These are phyloP conservation scores for Chytriomyces hyalinus DNA, from an alignment of 192 early-diverging fungal species.

Conservation along the genomic window DNA sequence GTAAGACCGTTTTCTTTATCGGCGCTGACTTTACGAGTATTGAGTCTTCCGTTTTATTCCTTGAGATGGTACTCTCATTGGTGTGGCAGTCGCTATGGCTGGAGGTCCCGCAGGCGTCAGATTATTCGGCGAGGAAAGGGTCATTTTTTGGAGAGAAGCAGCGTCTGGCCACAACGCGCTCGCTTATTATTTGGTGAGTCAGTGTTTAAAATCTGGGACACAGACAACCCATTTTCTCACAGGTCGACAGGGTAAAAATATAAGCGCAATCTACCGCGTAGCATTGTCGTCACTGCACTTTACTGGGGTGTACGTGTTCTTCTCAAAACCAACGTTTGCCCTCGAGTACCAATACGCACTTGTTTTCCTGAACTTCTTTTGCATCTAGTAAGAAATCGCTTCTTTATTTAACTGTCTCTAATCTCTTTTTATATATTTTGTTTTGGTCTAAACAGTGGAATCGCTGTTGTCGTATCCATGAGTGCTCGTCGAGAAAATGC, in stretches of 20 bases:
- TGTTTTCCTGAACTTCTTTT: slow-evolving; percentile 48
- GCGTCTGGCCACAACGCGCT: slow-evolving; percentile 40
- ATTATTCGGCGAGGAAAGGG: slow-evolving; percentile 40
- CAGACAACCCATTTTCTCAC: slow-evolving; percentile 20
- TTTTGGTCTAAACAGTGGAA: slow-evolving; percentile 29
- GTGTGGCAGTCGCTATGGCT: slow-evolving; percentile 36
- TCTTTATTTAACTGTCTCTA: background rate
- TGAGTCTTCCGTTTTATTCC: background rate
- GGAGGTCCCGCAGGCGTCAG: slow-evolving; percentile 40
- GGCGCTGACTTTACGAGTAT: background rate
- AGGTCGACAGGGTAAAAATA: slow-evolving; percentile 42
- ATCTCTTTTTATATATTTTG: background rate
- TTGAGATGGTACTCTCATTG: slow-evolving; percentile 22
- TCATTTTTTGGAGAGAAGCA: slow-evolving; percentile 45
- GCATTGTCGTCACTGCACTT: slow-evolving; percentile 50
- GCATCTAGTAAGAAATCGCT: slow-evolving; percentile 43
- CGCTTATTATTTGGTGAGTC: slow-evolving; percentile 36
- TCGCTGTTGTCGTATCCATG: slow-evolving; percentile 46
- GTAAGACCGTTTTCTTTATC: slow-evolving; percentile 1
- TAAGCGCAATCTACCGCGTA: slow-evolving; percentile 43
- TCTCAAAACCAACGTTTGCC: slow-evolving; percentile 39
- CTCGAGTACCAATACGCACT: slow-evolving; percentile 37
- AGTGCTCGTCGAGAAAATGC: slow-evolving; percentile 46
- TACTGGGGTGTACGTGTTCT: slow-evolving; percentile 40
- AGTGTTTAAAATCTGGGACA: slow-evolving; percentile 41